Percentiles rank a stretch among this genome's conserved stretches.
Conservation (phyloP, 1,284 basidiomycete species). For the Puccinia coronata region DNA sequence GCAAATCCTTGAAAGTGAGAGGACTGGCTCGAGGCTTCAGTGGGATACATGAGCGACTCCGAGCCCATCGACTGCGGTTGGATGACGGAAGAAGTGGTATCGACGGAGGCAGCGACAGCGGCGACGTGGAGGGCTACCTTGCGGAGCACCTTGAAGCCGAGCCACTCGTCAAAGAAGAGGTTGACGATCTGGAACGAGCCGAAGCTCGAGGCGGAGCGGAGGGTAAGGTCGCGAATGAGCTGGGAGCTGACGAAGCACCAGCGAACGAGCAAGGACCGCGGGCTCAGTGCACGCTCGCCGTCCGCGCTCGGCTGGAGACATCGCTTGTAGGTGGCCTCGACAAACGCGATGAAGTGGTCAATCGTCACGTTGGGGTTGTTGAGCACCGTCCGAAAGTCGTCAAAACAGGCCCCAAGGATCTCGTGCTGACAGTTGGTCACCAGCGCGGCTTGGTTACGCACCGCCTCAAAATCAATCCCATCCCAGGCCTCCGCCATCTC, state of each 20-base stretch:
- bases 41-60: not conserved
- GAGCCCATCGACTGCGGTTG: slow-evolving; percentile 26
- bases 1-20: not conserved
- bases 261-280: slow-evolving; percentile 62
- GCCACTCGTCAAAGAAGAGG: slow-evolving; percentile 85
- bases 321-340: slow-evolving; percentile 69
- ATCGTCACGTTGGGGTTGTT: no score
- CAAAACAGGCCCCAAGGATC: slow-evolving; percentile 76
- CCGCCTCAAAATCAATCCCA: slow-evolving; percentile 82
- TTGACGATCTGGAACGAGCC: slow-evolving; percentile 87
- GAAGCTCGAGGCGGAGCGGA: slow-evolving; percentile 82
- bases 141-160: slow-evolving; percentile 72
- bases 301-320: slow-evolving; percentile 69
- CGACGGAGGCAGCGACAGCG: slow-evolving; percentile 81
- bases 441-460: slow-evolving; percentile 82
- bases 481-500: slow-evolving; percentile 84
- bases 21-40: not conserved
- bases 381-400: slow-evolving; percentile 86
- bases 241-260: slow-evolving; percentile 89
- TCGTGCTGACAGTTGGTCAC: slow-evolving; percentile 87
- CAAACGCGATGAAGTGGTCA: slow-evolving; percentile 70
- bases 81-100: slow-evolving; percentile 55
- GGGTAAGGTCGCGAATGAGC: slow-evolving; percentile 82
- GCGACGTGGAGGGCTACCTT: slow-evolving; percentile 76
- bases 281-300: slow-evolving; percentile 56